Base-by-base conservation (phyloP, 768 basidiomycete genomes). In the Amanita phalloides region DNA sequence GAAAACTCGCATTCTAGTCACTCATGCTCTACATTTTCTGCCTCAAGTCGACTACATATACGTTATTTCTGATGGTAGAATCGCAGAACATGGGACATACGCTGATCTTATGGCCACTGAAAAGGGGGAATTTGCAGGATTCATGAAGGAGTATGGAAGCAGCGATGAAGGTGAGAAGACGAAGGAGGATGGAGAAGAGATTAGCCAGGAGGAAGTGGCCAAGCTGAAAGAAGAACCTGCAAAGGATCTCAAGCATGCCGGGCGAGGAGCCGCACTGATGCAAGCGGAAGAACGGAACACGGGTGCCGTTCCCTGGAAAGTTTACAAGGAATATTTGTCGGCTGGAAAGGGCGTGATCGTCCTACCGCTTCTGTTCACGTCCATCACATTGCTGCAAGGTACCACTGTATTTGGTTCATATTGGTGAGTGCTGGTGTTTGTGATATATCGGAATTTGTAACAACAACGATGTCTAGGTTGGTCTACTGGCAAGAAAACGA, bases 11-110 rank as follows among this genome's bases (percentile, higher is more conserved):
- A 72, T 97, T 43, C 79, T 97, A 48, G 91, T 95, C 43, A 97
- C 93, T 0, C 91, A 95, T 60, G 90, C 89, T 1, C 73, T 95
- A 7, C 91, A 95, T 66, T 88, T 94, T 71, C 76, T 97, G 23
- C 86, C 88, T 1, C 73, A 86, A 52, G 88, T 90, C 25, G 91
- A 95, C 64, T 87, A 89, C 61, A 85, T 97, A 61, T 82, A 83
- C 61, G 82, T 83, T 32, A 68, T 97, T 47, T 74, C 76, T 9
- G 81, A 91, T 37, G 92, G 93, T 5, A 72, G 70, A 33, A 80
- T 97, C 53, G 78, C 77, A 20, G 92, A 95, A 64, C 77, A 75
- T 9, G 93, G 93, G 2, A 84, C 89, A 1, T 95, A 87, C 58
- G 60, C 68, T 0, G 81, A 87, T 45, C 74, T 97, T 35, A 80